Evolutionary conservation across 495 filamentous ascomycete genomes (phyloP).

Genomic region (Neurospora discreta): DNA sequence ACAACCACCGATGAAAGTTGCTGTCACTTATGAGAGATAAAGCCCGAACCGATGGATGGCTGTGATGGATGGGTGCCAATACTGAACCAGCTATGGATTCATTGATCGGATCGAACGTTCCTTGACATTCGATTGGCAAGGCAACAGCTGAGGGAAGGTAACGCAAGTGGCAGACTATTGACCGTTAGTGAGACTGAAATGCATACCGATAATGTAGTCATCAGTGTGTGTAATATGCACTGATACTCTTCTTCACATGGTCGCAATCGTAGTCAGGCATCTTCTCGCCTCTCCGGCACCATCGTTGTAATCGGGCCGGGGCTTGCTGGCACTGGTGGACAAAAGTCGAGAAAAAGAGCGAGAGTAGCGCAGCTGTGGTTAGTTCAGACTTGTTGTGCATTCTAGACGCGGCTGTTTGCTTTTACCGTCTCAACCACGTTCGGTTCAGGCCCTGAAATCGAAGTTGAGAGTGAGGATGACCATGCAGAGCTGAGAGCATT

Average conservation of each 20-base stretch:
- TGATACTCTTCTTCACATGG: not conserved
- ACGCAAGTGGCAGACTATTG: not conserved
- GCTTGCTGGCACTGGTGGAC: not conserved
- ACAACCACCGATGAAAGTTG: not conserved
- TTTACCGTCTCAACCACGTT: not conserved
- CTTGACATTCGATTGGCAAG: not conserved
- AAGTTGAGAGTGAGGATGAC: not conserved
- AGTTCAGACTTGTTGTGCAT: not conserved
- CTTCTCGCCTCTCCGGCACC: not conserved
- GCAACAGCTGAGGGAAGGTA: not conserved
- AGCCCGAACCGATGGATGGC: not conserved
- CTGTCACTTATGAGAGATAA: not conserved
- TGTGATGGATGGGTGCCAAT: not conserved
- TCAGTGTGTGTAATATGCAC: not conserved
- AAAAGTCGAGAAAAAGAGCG: not conserved
- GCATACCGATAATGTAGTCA: not conserved
- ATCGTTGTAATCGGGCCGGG: not conserved
- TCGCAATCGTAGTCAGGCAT: not conserved
- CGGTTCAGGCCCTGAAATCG: not conserved
- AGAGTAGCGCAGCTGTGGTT: not conserved
- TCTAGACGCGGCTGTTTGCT: not conserved
- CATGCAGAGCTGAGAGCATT: not conserved
- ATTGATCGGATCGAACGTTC: not conserved
- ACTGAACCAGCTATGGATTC: not conserved
- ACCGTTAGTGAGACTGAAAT: not conserved